Evolutionary conservation across 2,329 filamentous ascomycete species (phyloP), one percentile per base, ranked within the genome.

Genomic region (Aphanoascus verrucosus): DNA sequence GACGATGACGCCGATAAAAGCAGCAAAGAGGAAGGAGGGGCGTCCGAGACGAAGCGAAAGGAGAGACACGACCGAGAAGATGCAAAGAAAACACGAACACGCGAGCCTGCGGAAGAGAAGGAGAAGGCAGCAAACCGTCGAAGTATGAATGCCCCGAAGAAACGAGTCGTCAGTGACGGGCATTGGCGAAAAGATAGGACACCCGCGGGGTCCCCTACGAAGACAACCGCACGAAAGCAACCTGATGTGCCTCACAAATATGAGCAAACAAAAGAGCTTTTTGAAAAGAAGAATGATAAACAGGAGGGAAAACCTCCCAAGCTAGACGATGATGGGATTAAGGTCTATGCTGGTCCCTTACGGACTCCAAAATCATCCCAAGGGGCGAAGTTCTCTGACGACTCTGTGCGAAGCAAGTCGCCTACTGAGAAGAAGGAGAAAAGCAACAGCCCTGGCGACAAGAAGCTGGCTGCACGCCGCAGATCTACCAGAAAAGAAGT

Each of bases 101-200:
- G 40, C 19, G 32, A 41, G 5, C 9, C 11, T 41, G 40, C n/a
- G 6, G 45, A 49, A 44, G 48, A 49, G 54, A 57, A 44, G 57
- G 54, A 46, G 28, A 51, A 50, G 48, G 40, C 17, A 54, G 56
- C 23, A 40, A 59, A 14, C 23, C 55, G 35, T 56, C 73, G 65
- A 64, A 73, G 70, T 61, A 76, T 70, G 65, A 81, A 75, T 48
- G 81, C 87, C 44, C 91, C 91, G 14, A 89, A 88, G 71, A 96
- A 94, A 76, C 82, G 90, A 58, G 88, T 97, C 52, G 82, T 96
- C 57, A 96, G 90, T 66, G 91, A 97, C 71, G 85, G 86, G 52
- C 87, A 95, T 70, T 97, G 91, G 67, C 79, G 77, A 57, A 77
- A 75, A 55, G 77, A 75, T 56, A 76, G 74, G 55, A 76, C 67